Evolutionary conservation across 2,329 filamentous ascomycete genomes (phyloP).

Genomic region (Scedosporium dehoogii): DNA sequence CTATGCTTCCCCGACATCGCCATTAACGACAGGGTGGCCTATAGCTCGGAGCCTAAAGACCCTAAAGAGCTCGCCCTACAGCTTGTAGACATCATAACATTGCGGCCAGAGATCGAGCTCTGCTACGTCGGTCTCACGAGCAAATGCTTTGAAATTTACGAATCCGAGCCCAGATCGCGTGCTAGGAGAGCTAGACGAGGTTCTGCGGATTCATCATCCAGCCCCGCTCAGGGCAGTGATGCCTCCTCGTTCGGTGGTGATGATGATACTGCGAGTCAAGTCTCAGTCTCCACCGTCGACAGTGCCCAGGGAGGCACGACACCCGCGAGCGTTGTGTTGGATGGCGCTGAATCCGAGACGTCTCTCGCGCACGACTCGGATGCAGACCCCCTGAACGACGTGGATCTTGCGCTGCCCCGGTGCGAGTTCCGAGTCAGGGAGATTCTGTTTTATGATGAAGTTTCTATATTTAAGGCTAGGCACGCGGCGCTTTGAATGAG

Average conservation of each 20-base stretch:
- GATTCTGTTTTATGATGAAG: conserved; percentile 77
- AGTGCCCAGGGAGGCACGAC: conserved; percentile 31
- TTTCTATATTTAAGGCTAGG: conserved; percentile 69
- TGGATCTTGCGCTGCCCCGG: conserved; percentile 24
- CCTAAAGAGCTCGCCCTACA: conserved; percentile 64
- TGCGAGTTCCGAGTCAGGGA: conserved; percentile 56
- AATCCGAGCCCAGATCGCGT: conserved; percentile 36
- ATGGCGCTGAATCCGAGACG: conserved; percentile 12
- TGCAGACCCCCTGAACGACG: conserved; percentile 39
- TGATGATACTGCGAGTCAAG: conserved; percentile 10
- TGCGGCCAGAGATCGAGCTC: conserved; percentile 65
- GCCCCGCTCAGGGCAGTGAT: conserved; percentile 7
- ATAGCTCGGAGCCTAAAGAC: conserved; percentile 50
- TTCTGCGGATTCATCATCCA: conserved; percentile 12
- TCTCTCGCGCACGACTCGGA: conserved; percentile 26
- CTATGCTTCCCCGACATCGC: conserved; percentile 61
- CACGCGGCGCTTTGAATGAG: conserved; percentile 39
- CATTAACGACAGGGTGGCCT: conserved; percentile 43
- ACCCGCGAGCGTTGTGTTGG: conserved; percentile 29
- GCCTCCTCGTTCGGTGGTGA: background rate
- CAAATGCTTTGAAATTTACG: conserved; percentile 76
- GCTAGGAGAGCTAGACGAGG: conserved; percentile 22
- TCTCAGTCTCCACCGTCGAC: conserved; percentile 23
- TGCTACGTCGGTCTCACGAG: conserved; percentile 67
- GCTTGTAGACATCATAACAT: conserved; percentile 66